phyloP scores from a whole-genome alignment of 176 grass and related monocot species.

The Dendrocalamus sinicus region DNA sequence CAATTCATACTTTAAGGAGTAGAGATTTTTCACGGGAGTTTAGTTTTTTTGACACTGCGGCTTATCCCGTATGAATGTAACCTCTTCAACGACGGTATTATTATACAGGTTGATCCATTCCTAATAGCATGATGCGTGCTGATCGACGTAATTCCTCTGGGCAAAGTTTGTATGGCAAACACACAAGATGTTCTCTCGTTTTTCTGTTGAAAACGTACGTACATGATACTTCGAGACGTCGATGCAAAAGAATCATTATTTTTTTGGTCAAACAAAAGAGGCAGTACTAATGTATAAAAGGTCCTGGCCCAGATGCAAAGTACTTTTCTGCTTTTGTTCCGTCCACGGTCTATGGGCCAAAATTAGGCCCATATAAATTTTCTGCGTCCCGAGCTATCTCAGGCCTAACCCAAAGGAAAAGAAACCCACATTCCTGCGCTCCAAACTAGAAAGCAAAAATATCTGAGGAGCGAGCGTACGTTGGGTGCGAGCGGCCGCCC shows the following conservation, averaged over 20 bases:
- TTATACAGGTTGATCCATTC: neutral
- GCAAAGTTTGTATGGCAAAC: neutral
- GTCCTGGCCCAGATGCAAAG: neutral
- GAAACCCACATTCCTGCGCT: neutral
- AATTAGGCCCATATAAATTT: neutral
- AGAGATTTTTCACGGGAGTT: neutral
- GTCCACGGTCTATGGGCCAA: neutral
- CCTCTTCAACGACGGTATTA: neutral
- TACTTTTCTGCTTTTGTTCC: neutral
- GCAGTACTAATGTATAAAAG: neutral
- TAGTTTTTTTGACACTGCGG: neutral
- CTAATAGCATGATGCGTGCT: neutral
- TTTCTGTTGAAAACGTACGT: neutral
- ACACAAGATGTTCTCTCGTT: neutral
- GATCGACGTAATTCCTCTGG: neutral
- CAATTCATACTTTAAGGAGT: no score
- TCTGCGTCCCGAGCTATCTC: neutral
- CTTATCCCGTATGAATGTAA: neutral
- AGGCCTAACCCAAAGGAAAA: neutral
- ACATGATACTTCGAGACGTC: neutral
- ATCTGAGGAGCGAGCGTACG: neutral
- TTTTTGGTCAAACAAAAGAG: neutral
- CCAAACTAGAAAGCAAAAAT: conserved; percentile 20
- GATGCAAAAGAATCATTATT: neutral
- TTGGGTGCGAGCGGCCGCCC: no score